phyloP scores from a whole-genome alignment of 768 basidiomycete genomes.

The Russula griseocarnosa region DNA sequence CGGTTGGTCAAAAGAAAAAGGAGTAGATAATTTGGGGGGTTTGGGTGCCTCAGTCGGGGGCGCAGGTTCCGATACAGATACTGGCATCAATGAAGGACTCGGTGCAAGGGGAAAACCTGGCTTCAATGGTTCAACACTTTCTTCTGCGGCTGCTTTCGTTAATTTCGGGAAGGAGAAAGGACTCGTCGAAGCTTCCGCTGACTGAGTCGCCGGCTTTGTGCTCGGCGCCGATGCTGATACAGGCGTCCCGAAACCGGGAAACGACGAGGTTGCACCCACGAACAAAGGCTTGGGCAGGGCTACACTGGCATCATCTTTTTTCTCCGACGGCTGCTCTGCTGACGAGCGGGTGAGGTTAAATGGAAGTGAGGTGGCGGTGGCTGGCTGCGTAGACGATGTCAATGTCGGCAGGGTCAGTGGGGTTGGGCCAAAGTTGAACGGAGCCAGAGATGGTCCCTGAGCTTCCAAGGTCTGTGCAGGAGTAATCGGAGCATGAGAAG shows the following conservation, averaged over 20 bases:
- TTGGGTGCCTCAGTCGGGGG: conserved; percentile 11
- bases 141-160: not conserved
- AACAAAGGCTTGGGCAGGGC: conserved; percentile 15
- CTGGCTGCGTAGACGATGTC: not conserved
- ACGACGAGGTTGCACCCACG: conserved; percentile 7
- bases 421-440: conserved; percentile 13
- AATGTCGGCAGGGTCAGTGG: not conserved
- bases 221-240: not conserved
- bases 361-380: conserved; percentile 15
- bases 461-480: not conserved
- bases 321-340: conserved; percentile 3
- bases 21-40: not conserved
- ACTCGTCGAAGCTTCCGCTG: conserved; percentile 11
- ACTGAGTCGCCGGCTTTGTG: conserved; percentile 2
- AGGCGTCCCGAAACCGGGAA: conserved; percentile 22
- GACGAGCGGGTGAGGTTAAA: conserved; percentile 18
- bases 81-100: conserved; percentile 6
- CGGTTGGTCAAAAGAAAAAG: conserved; percentile 12
- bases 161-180: conserved; percentile 12
- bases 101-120: conserved; percentile 6
- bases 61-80: not conserved
- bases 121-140: conserved; percentile 22
- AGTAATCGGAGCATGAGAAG: not conserved
- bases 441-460: not conserved
- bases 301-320: conserved; percentile 3